Evolutionary conservation across 169 alveolate genomes (phyloP).

Genomic region (Plasmodium relictum): DNA sequence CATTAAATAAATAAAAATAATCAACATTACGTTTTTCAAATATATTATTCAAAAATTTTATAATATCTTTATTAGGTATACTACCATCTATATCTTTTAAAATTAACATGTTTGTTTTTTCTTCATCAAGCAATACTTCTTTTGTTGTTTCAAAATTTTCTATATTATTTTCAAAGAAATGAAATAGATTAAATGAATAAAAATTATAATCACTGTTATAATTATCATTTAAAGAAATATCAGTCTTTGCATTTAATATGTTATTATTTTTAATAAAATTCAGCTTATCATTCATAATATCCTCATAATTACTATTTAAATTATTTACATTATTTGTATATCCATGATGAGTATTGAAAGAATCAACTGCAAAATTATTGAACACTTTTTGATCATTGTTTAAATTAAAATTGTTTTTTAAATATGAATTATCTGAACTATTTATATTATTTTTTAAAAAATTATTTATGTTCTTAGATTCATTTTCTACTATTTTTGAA

Average conservation of each 20-base stretch:
- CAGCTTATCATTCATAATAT: not conserved
- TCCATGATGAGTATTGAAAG: not conserved
- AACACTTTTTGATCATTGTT: not conserved
- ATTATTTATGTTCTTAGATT: not conserved
- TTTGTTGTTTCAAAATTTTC: slow-evolving; percentile 32
- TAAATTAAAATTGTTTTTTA: not conserved
- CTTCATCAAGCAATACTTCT: slow-evolving; percentile 12
- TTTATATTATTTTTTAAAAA: slow-evolving; percentile 40
- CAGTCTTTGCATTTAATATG: not conserved
- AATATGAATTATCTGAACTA: not conserved
- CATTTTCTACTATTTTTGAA: slow-evolving; percentile 57
- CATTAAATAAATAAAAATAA: slow-evolving; percentile 62
- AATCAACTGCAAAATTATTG: not conserved
- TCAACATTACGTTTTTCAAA: slow-evolving; percentile 54
- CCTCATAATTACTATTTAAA: not conserved
- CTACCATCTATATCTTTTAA: slow-evolving; percentile 73
- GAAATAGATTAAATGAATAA: slow-evolving; percentile 1
- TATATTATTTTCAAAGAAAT: not conserved
- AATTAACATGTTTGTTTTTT: slow-evolving; percentile 60
- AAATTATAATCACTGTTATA: not conserved
- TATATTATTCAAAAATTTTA: slow-evolving; percentile 44
- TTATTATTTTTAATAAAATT: not conserved
- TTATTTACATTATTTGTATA: not conserved
- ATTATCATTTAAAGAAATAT: not conserved
- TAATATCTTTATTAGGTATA: slow-evolving; percentile 29